Conservation (phyloP, 2,329 filamentous ascomycete genomes). For the Colletotrichum caudatum region DNA sequence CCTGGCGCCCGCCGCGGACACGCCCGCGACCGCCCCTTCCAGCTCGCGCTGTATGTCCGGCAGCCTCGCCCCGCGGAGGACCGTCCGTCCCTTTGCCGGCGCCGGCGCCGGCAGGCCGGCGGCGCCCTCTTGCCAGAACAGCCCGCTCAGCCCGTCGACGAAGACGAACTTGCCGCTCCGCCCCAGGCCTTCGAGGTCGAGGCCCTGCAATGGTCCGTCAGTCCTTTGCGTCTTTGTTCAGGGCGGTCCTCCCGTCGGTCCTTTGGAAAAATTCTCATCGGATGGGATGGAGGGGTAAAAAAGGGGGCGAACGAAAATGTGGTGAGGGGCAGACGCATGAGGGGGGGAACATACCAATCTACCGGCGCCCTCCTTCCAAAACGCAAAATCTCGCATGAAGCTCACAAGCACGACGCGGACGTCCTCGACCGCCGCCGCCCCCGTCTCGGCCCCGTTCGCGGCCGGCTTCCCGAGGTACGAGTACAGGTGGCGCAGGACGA, state of each 20-base stretch:
- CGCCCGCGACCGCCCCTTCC: slow-evolving; percentile 55
- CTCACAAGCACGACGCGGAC: slow-evolving; percentile 79
- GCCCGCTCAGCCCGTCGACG: slow-evolving; percentile 77
- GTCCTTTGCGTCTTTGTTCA: background rate
- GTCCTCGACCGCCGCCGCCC: slow-evolving; percentile 44
- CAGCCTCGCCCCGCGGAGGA: slow-evolving; percentile 50
- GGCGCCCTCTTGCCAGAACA: slow-evolving; percentile 56
- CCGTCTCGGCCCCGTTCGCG: slow-evolving; percentile 9
- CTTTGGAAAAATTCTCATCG: slow-evolving; percentile 4
- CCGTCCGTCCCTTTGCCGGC: slow-evolving; percentile 38
- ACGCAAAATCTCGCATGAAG: slow-evolving; percentile 81
- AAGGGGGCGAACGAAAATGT: background rate
- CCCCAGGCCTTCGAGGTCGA: slow-evolving; percentile 75
- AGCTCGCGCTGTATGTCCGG: slow-evolving; percentile 56
- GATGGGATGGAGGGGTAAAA: slow-evolving; percentile 18
- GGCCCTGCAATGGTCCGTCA: slow-evolving; percentile 59
- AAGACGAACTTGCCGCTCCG: slow-evolving; percentile 74
- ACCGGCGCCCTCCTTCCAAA: slow-evolving; percentile 80
- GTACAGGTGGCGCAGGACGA: slow-evolving; percentile 68
- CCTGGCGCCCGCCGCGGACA: slow-evolving; percentile 55
- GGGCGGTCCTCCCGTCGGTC: background rate
- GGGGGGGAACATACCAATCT: slow-evolving; percentile 68
- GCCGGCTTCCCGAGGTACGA: slow-evolving; percentile 53
- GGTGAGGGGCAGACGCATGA: background rate
- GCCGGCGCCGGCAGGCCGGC: slow-evolving; percentile 18